A percentile compares a stretch with the other conserved stretches of the same genome.
phyloP scores from a whole-genome alignment of 768 basidiomycete genomes.

The Boletales sp. region DNA sequence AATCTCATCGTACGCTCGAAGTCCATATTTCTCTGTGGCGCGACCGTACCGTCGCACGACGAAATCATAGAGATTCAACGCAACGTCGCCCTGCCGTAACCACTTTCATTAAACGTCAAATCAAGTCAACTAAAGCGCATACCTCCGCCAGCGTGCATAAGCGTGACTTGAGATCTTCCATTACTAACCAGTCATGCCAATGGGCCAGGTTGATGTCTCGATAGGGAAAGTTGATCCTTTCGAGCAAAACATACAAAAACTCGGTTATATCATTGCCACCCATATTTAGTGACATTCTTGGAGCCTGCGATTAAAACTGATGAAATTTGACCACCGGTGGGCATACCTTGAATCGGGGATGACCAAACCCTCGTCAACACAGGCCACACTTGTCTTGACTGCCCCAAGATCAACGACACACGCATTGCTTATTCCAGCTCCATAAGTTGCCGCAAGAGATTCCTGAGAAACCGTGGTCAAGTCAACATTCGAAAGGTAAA shows the following conservation, averaged over 20 bases:
- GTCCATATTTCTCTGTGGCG: slow-evolving; percentile 80
- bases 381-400: slow-evolving; percentile 76
- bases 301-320: slow-evolving; percentile 3
- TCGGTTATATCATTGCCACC: slow-evolving; percentile 96
- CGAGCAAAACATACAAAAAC: slow-evolving; percentile 76
- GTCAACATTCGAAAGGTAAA: neutral
- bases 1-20: slow-evolving; percentile 92
- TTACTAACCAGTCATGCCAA: slow-evolving; percentile 84
- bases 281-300: slow-evolving; percentile 75
- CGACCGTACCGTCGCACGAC: slow-evolving; percentile 73
- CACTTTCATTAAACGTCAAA: slow-evolving; percentile 3
- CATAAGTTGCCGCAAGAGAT: slow-evolving; percentile 89
- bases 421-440: slow-evolving; percentile 90
- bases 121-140: slow-evolving; percentile 19
- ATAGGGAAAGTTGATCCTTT: slow-evolving; percentile 86
- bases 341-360: slow-evolving; percentile 80
- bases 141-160: slow-evolving; percentile 89
- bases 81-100: slow-evolving; percentile 71
- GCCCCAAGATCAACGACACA: slow-evolving; percentile 97
- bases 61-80: slow-evolving; percentile 88
- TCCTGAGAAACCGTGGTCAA: slow-evolving; percentile 48
- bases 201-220: slow-evolving; percentile 71
- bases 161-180: slow-evolving; percentile 87
- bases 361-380: slow-evolving; percentile 92
- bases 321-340: neutral